These are phyloP conservation scores for Acrocalymma vagum DNA, from an alignment of 2,329 filamentous ascomycete genomes.

Conservation along the genomic window DNA sequence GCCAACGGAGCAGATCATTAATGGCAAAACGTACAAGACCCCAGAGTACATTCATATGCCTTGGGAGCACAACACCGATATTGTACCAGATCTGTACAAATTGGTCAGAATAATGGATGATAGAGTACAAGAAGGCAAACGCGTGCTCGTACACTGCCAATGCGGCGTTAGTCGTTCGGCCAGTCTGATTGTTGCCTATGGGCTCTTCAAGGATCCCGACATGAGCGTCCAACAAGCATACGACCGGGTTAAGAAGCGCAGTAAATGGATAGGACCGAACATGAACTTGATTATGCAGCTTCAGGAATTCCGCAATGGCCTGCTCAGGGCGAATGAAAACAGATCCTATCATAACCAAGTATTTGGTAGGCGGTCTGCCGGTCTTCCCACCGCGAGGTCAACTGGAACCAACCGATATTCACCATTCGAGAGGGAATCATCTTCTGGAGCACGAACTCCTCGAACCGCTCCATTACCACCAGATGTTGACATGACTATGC, in stretches of 20 bases:
- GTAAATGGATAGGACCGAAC: constrained; percentile 88
- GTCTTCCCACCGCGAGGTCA: constrained; percentile 34
- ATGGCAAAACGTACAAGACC: constrained; percentile 46
- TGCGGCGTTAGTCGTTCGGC: constrained; percentile 87
- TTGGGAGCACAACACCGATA: constrained; percentile 90
- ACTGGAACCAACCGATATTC: constrained; percentile 37
- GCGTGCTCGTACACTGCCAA: constrained; percentile 83
- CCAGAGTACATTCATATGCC: constrained; percentile 88
- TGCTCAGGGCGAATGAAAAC: constrained; percentile 44
- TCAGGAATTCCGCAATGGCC: constrained; percentile 74
- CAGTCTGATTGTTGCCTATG: constrained; percentile 86
- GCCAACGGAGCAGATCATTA: constrained; percentile 32
- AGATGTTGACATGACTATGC: constrained; percentile 57
- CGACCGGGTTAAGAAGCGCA: constrained; percentile 80
- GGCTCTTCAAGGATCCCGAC: constrained; percentile 79
- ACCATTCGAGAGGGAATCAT: constrained; percentile 39
- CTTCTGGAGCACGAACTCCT: constrained; percentile 44
- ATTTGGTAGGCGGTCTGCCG: constrained; percentile 43
- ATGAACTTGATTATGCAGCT: constrained; percentile 93
- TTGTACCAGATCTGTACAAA: constrained; percentile 77
- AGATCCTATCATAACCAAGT: constrained; percentile 39
- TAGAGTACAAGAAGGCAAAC: constrained; percentile 76
- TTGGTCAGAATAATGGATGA: constrained; percentile 81
- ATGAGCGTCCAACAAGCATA: constrained; percentile 85
- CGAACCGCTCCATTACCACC: constrained; percentile 49